These are phyloP conservation scores for Pyrrhoderma lamaoense DNA, from an alignment of 1,284 basidiomycete genomes.

Conservation along the genomic window DNA sequence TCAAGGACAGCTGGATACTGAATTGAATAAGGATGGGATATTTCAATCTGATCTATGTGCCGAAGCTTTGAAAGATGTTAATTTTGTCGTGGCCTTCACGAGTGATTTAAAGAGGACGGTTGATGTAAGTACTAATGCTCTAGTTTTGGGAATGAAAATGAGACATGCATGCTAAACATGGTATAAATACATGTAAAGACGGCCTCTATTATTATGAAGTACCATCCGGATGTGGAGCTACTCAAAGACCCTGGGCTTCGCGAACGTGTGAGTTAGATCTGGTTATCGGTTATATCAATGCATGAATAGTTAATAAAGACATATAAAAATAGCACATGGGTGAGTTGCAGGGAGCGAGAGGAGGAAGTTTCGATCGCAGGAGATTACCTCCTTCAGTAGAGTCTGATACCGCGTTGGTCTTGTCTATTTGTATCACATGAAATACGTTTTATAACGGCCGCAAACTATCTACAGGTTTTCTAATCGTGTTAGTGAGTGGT, in stretches of 20 bases:
- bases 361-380: constrained; percentile 19
- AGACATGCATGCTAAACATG: no score
- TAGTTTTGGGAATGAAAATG: no score
- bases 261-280: constrained; percentile 47
- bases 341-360: constrained; percentile 45
- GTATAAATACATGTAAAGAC: constrained; percentile 51
- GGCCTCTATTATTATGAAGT: constrained; percentile 48
- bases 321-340: constrained; percentile 48
- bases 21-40: constrained; percentile 50
- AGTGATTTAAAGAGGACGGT: constrained; percentile 61
- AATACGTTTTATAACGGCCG: background rate
- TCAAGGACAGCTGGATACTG: constrained; percentile 65
- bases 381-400: constrained; percentile 29
- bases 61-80: constrained; percentile 40
- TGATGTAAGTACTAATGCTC: constrained; percentile 36
- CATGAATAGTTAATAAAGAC: background rate
- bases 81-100: constrained; percentile 48
- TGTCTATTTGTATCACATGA: background rate
- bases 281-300: background rate
- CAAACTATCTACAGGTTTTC: constrained; percentile 25
- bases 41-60: constrained; percentile 51
- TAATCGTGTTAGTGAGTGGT: constrained; percentile 50
- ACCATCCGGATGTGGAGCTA: constrained; percentile 42
- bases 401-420: constrained; percentile 26
- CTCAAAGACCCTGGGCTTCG: constrained; percentile 41